Evolutionary conservation across 2,329 filamentous ascomycete genomes (phyloP), one percentile per base, ranked within the genome.

Genomic region (Xylariaceae sp.): DNA sequence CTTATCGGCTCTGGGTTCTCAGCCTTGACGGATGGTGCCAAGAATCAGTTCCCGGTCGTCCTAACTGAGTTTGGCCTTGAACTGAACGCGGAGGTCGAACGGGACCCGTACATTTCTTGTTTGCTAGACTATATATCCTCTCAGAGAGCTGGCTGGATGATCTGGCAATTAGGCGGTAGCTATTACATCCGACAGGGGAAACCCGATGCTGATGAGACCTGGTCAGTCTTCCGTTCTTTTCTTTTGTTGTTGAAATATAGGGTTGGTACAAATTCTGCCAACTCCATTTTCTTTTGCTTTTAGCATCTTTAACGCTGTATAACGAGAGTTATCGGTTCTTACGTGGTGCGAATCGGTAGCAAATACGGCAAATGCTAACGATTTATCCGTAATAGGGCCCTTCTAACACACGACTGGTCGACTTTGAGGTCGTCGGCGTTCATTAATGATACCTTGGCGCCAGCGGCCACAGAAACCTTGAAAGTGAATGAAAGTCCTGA

Each of bases 101-200:
- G 73, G 40, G 70, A 72, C 18, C 74, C 79, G 2, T 86, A 86
- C 63, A 73, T 79, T 1, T 73, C 73, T 7, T 86, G 83, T 57
- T 61, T 85, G 50, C 70, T 77, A 2, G 70, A 72, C 18, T 85
- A 77, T 63, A 65, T 86, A 45, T 77, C 78, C 0, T 67, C 71
- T 16, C 71, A 76, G 54, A 74, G 80, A 65, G 75, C 77, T 0
- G 79, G 83, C 3, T 83, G 82, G 82, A 78, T 80, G 70, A 74
- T 82, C 67, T 86, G 83, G 80, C 81, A 82, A 40, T 56, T 88
- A 16, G 75, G 75, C 0, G 83, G 82, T 7, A 83, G 81, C 59
- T 87, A 86, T 63, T 86, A 86, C 62, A 77, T 81, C 53, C 73
- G 83, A 1, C 63, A 73, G 29, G 82, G 82, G 0, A 73, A 52